phyloP scores from a whole-genome alignment of 2,329 filamentous ascomycete genomes.

The Chaetomium sp. region DNA sequence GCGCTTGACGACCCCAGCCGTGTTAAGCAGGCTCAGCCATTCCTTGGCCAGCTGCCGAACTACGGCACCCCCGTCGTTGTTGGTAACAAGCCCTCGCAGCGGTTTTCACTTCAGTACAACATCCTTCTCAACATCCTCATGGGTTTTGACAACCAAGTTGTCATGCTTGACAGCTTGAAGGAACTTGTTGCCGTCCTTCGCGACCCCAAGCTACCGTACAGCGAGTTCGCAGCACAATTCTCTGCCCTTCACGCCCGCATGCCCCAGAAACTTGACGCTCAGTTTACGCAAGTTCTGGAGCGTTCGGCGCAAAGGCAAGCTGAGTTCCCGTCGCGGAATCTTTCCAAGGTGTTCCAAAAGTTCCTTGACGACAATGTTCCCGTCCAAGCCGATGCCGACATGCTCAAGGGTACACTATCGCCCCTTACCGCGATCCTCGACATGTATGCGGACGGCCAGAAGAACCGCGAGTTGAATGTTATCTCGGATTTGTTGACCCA shows the following conservation, averaged over 20 bases:
- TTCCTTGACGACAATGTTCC: constrained; percentile 84
- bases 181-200: constrained; percentile 87
- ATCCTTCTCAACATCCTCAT: constrained; percentile 82
- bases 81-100: constrained; percentile 86
- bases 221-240: constrained; percentile 93
- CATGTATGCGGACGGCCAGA: constrained; percentile 79
- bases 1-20: constrained; percentile 90
- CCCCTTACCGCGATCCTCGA: constrained; percentile 74
- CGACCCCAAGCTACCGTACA: constrained; percentile 84
- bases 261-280: constrained; percentile 83
- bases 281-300: constrained; percentile 79
- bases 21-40: constrained; percentile 93
- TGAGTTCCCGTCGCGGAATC: constrained; percentile 87
- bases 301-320: constrained; percentile 67
- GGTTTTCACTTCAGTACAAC: constrained; percentile 68
- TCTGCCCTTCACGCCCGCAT: constrained; percentile 96
- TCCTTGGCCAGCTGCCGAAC: constrained; percentile 82
- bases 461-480: constrained; percentile 79
- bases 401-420: constrained; percentile 65
- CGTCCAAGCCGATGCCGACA: constrained; percentile 58
- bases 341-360: constrained; percentile 75
- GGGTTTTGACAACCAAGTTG: constrained; percentile 95
- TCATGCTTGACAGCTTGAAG: constrained; percentile 82
- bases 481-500: constrained; percentile 72
- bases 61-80: constrained; percentile 81